Conservation (phyloP, 2,329 filamentous ascomycete species). For the Gaeumannomyces tritici region DNA sequence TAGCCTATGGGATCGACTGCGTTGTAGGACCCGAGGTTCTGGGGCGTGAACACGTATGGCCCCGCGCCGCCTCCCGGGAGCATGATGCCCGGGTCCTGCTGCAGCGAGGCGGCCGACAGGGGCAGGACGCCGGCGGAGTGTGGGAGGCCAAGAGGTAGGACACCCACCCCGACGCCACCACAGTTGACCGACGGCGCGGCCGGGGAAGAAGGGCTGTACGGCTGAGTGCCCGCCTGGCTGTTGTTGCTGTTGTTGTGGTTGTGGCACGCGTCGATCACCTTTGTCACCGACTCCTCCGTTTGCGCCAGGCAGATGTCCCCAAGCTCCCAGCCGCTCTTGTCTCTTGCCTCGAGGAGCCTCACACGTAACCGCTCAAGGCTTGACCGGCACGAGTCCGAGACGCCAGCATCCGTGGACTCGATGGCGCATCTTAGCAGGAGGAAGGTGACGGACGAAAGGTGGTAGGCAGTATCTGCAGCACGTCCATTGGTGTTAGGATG, state of each 20-base stretch:
- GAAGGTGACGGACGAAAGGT: conserved; percentile 2
- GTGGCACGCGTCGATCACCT: conserved; percentile 14
- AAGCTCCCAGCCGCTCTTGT: conserved; percentile 36
- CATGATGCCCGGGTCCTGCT: not conserved
- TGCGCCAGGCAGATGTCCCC: conserved; percentile 39
- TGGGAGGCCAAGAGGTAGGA: not conserved
- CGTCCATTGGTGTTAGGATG: not conserved
- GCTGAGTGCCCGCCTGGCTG: not conserved
- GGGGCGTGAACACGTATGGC: not conserved
- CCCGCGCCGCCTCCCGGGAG: not conserved
- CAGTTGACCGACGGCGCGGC: not conserved
- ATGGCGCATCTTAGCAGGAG: conserved; percentile 18
- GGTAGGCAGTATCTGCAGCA: conserved; percentile 4
- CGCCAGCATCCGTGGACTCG: conserved; percentile 38
- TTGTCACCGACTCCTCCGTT: conserved; percentile 36
- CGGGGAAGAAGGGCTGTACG: not conserved
- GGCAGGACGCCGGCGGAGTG: not conserved
- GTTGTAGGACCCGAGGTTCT: not conserved
- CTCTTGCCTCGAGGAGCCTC: conserved; percentile 30
- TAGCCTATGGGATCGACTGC: not conserved
- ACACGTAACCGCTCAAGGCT: conserved; percentile 17
- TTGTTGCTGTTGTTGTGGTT: not conserved
- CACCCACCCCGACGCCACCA: not conserved
- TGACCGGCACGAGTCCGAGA: conserved; percentile 19
- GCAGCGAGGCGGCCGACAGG: not conserved